Evolutionary conservation across 345 rosid genomes (phyloP).

Genomic region (Salix arbutifolia): DNA sequence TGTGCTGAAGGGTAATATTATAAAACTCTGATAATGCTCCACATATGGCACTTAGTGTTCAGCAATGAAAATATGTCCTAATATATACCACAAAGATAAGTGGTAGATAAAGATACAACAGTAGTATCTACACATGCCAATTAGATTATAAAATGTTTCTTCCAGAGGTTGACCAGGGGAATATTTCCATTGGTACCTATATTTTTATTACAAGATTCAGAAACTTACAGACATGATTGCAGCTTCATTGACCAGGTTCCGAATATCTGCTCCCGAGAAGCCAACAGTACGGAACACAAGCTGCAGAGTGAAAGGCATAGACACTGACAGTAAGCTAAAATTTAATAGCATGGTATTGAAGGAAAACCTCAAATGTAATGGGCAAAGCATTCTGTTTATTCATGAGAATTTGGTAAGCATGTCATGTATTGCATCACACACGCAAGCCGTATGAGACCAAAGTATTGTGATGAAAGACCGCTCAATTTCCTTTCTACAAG

Average conservation of each 20-base stretch:
- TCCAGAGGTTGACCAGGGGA: neutral
- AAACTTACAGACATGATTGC: conserved; percentile 93
- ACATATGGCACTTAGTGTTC: neutral
- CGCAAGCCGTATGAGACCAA: neutral
- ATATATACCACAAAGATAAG: neutral
- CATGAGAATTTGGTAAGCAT: neutral
- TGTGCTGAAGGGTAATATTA: neutral
- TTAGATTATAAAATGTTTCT: neutral
- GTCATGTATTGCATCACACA: neutral
- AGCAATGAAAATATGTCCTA: neutral
- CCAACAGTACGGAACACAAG: conserved; percentile 95
- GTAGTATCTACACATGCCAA: neutral
- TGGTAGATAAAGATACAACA: neutral
- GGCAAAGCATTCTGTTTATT: neutral
- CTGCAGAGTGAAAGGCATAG: conserved; percentile 34
- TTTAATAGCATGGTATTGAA: neutral
- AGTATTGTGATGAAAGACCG: neutral
- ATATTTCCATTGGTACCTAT: neutral
- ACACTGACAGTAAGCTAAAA: conserved; percentile 2
- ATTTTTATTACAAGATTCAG: neutral
- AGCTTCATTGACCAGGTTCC: conserved; percentile 94
- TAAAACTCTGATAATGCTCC: neutral
- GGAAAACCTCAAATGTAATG: neutral
- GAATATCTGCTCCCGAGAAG: conserved; percentile 93
- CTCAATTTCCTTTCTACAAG: neutral